These are phyloP conservation scores for Isatis lusitanica DNA, from an alignment of 441 rosid species.

Conservation along the genomic window DNA sequence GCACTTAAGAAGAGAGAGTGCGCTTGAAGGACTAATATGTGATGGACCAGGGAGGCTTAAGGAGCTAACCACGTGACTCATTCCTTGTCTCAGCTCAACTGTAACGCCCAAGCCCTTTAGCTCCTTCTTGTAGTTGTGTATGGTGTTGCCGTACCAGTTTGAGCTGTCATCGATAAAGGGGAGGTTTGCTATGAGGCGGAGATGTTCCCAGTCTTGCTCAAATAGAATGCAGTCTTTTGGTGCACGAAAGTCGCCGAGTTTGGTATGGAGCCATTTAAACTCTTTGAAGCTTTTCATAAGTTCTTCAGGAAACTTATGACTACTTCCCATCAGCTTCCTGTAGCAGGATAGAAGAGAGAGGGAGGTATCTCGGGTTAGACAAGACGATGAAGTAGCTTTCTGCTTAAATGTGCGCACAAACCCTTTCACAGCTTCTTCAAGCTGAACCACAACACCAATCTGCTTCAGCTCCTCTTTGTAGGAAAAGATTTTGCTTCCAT, in stretches of 20 bases:
- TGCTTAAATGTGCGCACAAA: slow-evolving; percentile 44
- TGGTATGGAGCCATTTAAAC: slow-evolving; percentile 58
- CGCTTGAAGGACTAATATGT: slow-evolving; percentile 36
- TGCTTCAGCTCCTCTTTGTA: slow-evolving; percentile 47
- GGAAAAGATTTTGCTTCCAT: slow-evolving; percentile 37
- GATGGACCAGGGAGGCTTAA: slow-evolving; percentile 44
- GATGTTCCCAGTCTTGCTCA: slow-evolving; percentile 58
- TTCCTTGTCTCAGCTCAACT: slow-evolving; percentile 49
- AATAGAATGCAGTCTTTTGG: slow-evolving; percentile 61
- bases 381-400: slow-evolving; percentile 37
- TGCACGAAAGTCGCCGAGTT: slow-evolving; percentile 50
- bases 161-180: slow-evolving; percentile 60
- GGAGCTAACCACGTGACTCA: slow-evolving; percentile 44
- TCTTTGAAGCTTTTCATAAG: slow-evolving; percentile 41
- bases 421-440: slow-evolving; percentile 46
- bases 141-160: slow-evolving; percentile 43
- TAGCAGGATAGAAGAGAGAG: slow-evolving; percentile 51
- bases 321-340: slow-evolving; percentile 37
- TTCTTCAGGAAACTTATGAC: slow-evolving; percentile 36
- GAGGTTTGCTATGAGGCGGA: slow-evolving; percentile 52
- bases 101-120: slow-evolving; percentile 50
- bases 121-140: slow-evolving; percentile 48
- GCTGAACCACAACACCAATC: slow-evolving; percentile 50
- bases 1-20: slow-evolving; percentile 52
- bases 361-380: slow-evolving; percentile 40